Evolutionary conservation across 2,329 filamentous ascomycete species (phyloP), one percentile per base, ranked within the genome.

Genomic region (Dactylellina sp.): DNA sequence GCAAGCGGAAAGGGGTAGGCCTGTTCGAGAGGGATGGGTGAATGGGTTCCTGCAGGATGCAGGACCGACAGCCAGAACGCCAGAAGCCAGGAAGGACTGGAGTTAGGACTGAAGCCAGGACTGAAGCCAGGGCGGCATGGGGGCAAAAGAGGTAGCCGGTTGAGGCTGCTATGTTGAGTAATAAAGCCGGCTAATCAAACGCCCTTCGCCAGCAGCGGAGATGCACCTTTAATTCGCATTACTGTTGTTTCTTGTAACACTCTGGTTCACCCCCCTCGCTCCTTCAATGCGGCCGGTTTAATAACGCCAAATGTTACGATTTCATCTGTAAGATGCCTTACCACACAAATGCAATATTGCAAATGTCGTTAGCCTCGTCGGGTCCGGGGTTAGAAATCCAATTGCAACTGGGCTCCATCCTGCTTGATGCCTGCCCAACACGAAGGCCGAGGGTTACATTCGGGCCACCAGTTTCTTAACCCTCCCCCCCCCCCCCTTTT

Each of bases 31-130:
- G 7, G 39, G 16, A 35, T 22, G 40, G 32, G 28, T 28, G 39
- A 40, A 56, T 71, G 59, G 59, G 66, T 71, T 71, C 66, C 66
- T 71, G 66, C 66, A 64, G 59, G 35, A 57, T 59, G 56, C 56
- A 53, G 46, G n/a, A n/a, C n/a, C n/a, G n/a, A n/a, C n/a, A n/a
- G n/a, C n/a, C n/a, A n/a, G n/a, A 11, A 46, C 25, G 32, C 24
- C 20, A 25, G 3, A 32, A 22, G 52, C 16, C 16, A 37, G 24
- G 18, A 14, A 18, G 32, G 24, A 40, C 40, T 14, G 50, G 50
- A 24, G 50, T n/a, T n/a, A n/a, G n/a, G n/a, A n/a, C n/a, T n/a
- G n/a, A 20, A 55, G n/a, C n/a, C n/a, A n/a, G n/a, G n/a, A n/a
- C n/a, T n/a, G n/a, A n/a, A n/a, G n/a, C n/a, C n/a, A n/a, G n/a